phyloP scores from a whole-genome alignment of 2,329 filamentous ascomycete genomes.

The Neonectria neomacrospora region DNA sequence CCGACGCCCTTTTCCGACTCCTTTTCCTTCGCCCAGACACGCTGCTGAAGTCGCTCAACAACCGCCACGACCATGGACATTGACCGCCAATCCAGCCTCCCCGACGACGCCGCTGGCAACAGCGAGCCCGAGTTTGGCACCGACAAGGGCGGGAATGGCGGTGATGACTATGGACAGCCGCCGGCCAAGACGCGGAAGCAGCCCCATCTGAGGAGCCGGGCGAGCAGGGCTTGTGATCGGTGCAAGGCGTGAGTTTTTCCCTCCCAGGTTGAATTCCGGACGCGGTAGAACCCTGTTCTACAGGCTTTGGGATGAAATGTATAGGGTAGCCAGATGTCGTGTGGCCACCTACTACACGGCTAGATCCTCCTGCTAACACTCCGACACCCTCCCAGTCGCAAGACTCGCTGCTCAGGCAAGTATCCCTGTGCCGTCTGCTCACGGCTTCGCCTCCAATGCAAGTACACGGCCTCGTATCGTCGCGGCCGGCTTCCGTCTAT shows the following conservation, averaged over 20 bases:
- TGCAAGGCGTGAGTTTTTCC: constrained; percentile 37
- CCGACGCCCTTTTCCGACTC: constrained; percentile 4
- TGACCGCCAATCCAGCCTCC: neutral
- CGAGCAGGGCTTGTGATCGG: constrained; percentile 41
- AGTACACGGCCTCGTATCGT: constrained; percentile 39
- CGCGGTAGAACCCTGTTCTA: neutral
- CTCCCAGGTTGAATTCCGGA: neutral
- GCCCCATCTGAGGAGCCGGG: constrained; percentile 24
- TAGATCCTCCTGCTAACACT: constrained; percentile 2
- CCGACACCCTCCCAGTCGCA: constrained; percentile 28
- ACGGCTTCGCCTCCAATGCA: constrained; percentile 38
- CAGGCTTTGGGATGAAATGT: too few species aligned
- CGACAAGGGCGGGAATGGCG: neutral
- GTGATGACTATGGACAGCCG: neutral
- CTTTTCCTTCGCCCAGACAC: neutral
- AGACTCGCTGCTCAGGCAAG: constrained; percentile 42
- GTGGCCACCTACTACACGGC: too few species aligned
- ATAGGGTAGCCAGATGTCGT: neutral
- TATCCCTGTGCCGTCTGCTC: constrained; percentile 40
- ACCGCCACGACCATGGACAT: neutral
- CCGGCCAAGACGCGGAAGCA: constrained; percentile 17
- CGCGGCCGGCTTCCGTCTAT: constrained; percentile 40
- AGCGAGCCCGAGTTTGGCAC: neutral
- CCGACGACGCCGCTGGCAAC: neutral
- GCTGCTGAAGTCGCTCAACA: neutral